Conservation (phyloP, 495 filamentous ascomycete species). For the Apodospora peruviana region DNA sequence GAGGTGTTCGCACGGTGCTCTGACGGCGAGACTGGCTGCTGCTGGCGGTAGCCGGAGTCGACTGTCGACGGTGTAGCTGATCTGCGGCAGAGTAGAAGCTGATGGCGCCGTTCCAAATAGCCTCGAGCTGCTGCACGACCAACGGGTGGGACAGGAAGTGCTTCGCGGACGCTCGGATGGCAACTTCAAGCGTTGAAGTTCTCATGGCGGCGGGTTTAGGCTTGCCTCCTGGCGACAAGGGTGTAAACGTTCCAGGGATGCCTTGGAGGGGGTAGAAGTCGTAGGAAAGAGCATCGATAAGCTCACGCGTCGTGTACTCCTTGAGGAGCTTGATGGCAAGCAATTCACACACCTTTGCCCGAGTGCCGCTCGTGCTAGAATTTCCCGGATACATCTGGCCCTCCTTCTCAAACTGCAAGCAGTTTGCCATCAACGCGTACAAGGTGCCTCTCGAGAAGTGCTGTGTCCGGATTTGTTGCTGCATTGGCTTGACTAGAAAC, state of each 20-base stretch:
- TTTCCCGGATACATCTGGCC: slow-evolving; percentile 73
- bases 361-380: slow-evolving; percentile 71
- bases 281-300: slow-evolving; percentile 88
- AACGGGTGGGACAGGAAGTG: slow-evolving; percentile 83
- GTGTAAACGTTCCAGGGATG: slow-evolving; percentile 42
- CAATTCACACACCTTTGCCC: slow-evolving; percentile 83
- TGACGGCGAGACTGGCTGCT: slow-evolving; percentile 24
- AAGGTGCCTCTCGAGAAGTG: slow-evolving; percentile 82
- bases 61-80: slow-evolving; percentile 59
- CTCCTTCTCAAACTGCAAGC: slow-evolving; percentile 88
- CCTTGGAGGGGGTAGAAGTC: slow-evolving; percentile 91
- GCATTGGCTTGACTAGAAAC: slow-evolving; percentile 87
- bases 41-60: slow-evolving; percentile 1
- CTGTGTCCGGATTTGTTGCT: slow-evolving; percentile 70
- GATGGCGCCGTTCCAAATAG: slow-evolving; percentile 91
- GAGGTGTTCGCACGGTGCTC: slow-evolving; percentile 34
- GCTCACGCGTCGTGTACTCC: slow-evolving; percentile 80
- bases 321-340: slow-evolving; percentile 86
- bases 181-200: slow-evolving; percentile 84
- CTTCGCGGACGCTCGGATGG: slow-evolving; percentile 85
- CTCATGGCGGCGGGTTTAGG: slow-evolving; percentile 53
- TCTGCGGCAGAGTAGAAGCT: slow-evolving; percentile 86
- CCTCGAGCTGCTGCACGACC: slow-evolving; percentile 86
- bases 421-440: slow-evolving; percentile 89
- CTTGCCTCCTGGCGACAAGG: slow-evolving; percentile 28